These are phyloP conservation scores for Cutaneotrichosporon sp. DNA, from an alignment of 1,284 basidiomycete species.

Conservation along the genomic window DNA sequence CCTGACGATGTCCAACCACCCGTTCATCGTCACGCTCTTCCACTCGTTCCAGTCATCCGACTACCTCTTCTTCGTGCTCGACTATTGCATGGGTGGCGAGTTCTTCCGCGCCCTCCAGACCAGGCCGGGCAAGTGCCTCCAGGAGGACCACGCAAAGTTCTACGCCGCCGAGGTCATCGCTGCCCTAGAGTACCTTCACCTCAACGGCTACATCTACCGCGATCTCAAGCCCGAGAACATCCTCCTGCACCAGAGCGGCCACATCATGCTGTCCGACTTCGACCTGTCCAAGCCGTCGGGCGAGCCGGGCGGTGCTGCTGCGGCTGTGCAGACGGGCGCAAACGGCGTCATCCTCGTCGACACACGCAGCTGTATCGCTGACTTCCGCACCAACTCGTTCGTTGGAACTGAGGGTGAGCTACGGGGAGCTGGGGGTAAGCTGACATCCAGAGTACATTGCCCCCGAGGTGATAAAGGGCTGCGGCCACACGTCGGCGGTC, in stretches of 20 bases:
- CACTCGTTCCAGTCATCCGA: constrained; percentile 98
- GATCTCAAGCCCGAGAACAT: constrained; percentile 99
- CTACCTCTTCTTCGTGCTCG: constrained; percentile 97
- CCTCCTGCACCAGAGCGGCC: constrained; percentile 95
- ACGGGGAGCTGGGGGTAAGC: not conserved
- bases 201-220: constrained; percentile 99
- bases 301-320: constrained; percentile 82
- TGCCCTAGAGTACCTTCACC: constrained; percentile 95
- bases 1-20: constrained; percentile 91
- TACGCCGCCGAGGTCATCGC: constrained; percentile 99
- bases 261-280: constrained; percentile 99
- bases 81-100: constrained; percentile 99
- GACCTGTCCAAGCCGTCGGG: constrained; percentile 96
- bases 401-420: constrained; percentile 75
- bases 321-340: constrained; percentile 79
- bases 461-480: constrained; percentile 96
- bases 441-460: constrained; percentile 84
- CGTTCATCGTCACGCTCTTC: constrained; percentile 95
- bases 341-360: constrained; percentile 85
- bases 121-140: constrained; percentile 90
- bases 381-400: constrained; percentile 98
- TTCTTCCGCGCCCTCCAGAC: constrained; percentile 97
- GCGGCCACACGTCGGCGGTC: constrained; percentile 96
- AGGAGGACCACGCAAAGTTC: constrained; percentile 93
- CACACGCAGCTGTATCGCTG: constrained; percentile 94